Evolutionary conservation across 148 eudicot species (phyloP).

Genomic region (Selenicereus undatus): DNA sequence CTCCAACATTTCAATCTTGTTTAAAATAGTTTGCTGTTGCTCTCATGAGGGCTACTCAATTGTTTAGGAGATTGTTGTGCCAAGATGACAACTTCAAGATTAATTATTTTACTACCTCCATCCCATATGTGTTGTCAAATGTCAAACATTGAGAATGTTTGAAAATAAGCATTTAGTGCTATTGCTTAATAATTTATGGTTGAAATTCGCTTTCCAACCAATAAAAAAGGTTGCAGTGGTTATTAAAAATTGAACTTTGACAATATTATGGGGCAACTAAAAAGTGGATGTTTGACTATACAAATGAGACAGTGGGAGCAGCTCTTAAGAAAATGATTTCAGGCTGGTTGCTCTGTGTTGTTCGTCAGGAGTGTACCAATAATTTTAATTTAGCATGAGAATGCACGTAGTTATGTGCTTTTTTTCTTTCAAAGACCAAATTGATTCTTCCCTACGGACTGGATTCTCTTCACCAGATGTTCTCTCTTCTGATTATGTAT

Average conservation of each 20-base stretch:
- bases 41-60: background rate
- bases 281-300: no score
- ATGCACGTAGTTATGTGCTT: background rate
- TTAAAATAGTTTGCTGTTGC: background rate
- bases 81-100: background rate
- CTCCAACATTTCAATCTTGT: background rate
- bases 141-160: no score
- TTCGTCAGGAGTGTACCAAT: background rate
- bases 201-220: no score
- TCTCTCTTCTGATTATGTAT: background rate
- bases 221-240: no score
- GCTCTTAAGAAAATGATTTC: background rate
- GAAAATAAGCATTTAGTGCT: no score
- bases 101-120: background rate
- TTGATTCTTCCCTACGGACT: background rate
- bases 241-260: no score
- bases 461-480: background rate
- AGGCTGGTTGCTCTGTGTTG: background rate
- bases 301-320: no score
- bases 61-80: background rate
- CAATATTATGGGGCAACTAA: no score
- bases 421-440: background rate
- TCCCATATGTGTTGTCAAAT: no score
- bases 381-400: background rate
- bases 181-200: no score